These are phyloP conservation scores for Triangularia verruculosa DNA, from an alignment of 2,329 filamentous ascomycete genomes.

Conservation along the genomic window DNA sequence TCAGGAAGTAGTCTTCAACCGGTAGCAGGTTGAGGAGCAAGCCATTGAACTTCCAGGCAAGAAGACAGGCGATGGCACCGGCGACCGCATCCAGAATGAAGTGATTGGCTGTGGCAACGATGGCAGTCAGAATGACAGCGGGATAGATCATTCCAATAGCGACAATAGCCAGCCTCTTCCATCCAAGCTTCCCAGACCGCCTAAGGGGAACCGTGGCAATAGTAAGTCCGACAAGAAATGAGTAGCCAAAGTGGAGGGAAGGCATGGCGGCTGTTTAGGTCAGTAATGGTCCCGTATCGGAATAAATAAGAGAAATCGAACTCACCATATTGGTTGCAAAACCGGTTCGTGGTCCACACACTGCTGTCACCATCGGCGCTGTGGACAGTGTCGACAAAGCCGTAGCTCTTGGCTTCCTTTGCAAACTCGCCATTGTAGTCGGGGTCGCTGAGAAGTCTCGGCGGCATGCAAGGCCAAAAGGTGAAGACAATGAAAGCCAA, in stretches of 20 bases:
- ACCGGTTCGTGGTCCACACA: conserved; percentile 69
- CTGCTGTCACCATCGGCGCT: conserved; percentile 56
- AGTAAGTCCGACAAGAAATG: conserved; percentile 68
- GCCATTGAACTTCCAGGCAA: conserved; percentile 59
- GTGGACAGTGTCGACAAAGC: conserved; percentile 62
- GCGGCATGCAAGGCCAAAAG: conserved; percentile 64
- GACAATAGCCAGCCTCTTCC: conserved; percentile 46
- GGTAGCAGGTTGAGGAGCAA: conserved; percentile 61
- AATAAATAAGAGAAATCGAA: not conserved
- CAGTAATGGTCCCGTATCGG: not conserved
- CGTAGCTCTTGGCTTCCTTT: conserved; percentile 56
- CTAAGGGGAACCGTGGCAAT: conserved; percentile 63
- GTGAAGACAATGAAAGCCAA: conserved; percentile 60
- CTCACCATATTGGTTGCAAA: conserved; percentile 72
- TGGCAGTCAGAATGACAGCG: conserved; percentile 61
- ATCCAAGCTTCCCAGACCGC: conserved; percentile 49
- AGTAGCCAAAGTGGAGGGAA: conserved; percentile 72
- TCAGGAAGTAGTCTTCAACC: conserved; percentile 67
- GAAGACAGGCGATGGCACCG: conserved; percentile 60
- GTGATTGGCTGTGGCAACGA: conserved; percentile 70
- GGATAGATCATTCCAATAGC: conserved; percentile 61
- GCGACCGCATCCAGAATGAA: conserved; percentile 70
- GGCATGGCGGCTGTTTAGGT: conserved; percentile 62
- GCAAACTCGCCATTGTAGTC: conserved; percentile 54
- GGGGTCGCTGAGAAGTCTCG: conserved; percentile 56